These are phyloP conservation scores for Aspergillus udagawae DNA, from an alignment of 2,329 filamentous ascomycete species.

Conservation along the genomic window DNA sequence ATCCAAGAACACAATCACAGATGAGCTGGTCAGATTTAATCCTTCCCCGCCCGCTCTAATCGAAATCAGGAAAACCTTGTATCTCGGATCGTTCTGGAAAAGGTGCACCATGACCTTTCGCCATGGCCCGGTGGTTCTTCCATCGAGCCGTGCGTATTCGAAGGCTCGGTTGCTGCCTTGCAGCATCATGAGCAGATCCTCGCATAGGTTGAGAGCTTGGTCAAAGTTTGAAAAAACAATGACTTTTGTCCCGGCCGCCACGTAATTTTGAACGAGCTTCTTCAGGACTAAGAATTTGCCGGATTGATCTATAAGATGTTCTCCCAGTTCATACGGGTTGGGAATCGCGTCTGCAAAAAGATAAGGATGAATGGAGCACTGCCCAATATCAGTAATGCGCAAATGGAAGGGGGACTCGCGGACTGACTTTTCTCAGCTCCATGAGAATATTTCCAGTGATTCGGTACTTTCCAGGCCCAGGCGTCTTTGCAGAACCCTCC, in stretches of 20 bases:
- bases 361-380: constrained; percentile 53
- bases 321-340: constrained; percentile 39
- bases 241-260: constrained; percentile 39
- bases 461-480: constrained; percentile 26
- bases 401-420: not conserved
- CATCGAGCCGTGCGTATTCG: constrained; percentile 50
- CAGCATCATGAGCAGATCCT: constrained; percentile 48
- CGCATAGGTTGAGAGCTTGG: constrained; percentile 48
- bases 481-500: not conserved
- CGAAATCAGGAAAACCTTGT: constrained; percentile 54
- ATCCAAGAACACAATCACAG: constrained; percentile 55
- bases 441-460: constrained; percentile 47
- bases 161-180: constrained; percentile 41
- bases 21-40: constrained; percentile 52
- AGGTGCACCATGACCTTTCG: constrained; percentile 52
- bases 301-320: constrained; percentile 49
- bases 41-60: constrained; percentile 55
- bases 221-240: constrained; percentile 57
- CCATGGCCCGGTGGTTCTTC: constrained; percentile 45
- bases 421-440: constrained; percentile 48
- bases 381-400: constrained; percentile 1
- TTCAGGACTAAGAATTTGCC: constrained; percentile 55
- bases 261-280: constrained; percentile 34
- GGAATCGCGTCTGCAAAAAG: constrained; percentile 46
- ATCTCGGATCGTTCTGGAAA: constrained; percentile 48